phyloP scores from a whole-genome alignment of 129 eudicot genomes.

The Logfia minima region DNA sequence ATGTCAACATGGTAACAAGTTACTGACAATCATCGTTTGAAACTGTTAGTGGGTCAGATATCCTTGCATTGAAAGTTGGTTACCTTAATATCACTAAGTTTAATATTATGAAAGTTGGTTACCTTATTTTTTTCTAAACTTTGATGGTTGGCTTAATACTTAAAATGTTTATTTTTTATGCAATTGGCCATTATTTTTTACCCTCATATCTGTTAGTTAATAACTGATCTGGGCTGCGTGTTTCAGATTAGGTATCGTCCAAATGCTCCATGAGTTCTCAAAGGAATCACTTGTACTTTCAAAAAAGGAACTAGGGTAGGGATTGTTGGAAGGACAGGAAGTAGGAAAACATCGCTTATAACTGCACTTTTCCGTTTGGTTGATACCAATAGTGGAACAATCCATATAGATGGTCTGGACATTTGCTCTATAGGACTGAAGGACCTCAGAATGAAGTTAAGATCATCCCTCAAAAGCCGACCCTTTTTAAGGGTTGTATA shows the following conservation, averaged over 20 bases:
- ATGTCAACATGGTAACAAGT: no score
- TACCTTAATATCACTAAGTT: no score
- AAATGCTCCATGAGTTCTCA: constrained; percentile 72
- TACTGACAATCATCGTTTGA: no score
- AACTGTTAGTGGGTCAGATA: no score
- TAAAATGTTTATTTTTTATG: background rate
- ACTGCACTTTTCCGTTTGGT: constrained; percentile 73
- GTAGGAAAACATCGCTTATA: constrained; percentile 81
- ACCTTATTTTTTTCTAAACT: no score
- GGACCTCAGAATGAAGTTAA: constrained; percentile 72
- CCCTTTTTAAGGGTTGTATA: constrained; percentile 68
- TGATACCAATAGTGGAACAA: constrained; percentile 63
- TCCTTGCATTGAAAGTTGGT: no score
- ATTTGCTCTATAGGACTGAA: constrained; percentile 66
- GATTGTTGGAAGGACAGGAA: constrained; percentile 88
- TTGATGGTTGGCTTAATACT: no score
- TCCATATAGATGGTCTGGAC: constrained; percentile 58
- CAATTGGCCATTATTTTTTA: background rate
- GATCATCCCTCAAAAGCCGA: constrained; percentile 91
- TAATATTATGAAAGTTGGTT: no score
- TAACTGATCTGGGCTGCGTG: background rate
- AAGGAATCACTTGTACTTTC: constrained; percentile 76
- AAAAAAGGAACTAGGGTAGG: constrained; percentile 75
- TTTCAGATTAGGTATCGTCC: constrained; percentile 71
- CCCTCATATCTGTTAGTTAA: background rate